Conservation (phyloP, 176 grass and related monocot genomes). For the Triticum aestivum region DNA sequence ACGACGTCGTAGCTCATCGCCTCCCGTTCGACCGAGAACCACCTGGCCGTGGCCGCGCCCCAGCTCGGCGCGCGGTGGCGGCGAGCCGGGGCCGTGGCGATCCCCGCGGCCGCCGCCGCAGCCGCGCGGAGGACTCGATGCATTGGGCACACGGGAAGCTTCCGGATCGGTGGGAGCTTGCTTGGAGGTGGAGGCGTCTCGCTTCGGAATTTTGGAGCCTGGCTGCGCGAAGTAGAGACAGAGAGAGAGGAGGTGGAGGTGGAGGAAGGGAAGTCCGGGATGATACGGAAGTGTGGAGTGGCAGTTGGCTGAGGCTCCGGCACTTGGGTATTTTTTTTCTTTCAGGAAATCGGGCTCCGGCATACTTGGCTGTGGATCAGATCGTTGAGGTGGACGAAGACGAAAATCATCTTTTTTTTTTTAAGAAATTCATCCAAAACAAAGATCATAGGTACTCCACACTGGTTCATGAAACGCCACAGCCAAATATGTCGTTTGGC, state of each 20-base stretch:
- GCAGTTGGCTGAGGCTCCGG: neutral
- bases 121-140: constrained; percentile 32
- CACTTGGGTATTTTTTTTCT: neutral
- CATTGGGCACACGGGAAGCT: constrained; percentile 4
- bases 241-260: neutral
- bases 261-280: constrained; percentile 14
- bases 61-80: neutral
- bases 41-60: constrained; percentile 25
- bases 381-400: constrained; percentile 47
- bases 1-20: constrained; percentile 81
- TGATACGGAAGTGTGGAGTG: constrained; percentile 36
- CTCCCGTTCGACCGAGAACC: constrained; percentile 57
- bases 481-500: no score
- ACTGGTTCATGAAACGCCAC: no score
- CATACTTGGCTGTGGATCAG: neutral
- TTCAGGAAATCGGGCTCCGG: no score
- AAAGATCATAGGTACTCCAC: no score
- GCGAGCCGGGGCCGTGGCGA: neutral
- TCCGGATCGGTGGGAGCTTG: neutral
- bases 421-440: no score
- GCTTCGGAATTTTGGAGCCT: neutral
- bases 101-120: constrained; percentile 1
- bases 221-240: neutral
- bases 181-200: neutral
- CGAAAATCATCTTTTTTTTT: neutral